Evolutionary conservation across 2,329 filamentous ascomycete genomes (phyloP), one percentile per base, ranked within the genome.

Genomic region (Trichoderma sp.): DNA sequence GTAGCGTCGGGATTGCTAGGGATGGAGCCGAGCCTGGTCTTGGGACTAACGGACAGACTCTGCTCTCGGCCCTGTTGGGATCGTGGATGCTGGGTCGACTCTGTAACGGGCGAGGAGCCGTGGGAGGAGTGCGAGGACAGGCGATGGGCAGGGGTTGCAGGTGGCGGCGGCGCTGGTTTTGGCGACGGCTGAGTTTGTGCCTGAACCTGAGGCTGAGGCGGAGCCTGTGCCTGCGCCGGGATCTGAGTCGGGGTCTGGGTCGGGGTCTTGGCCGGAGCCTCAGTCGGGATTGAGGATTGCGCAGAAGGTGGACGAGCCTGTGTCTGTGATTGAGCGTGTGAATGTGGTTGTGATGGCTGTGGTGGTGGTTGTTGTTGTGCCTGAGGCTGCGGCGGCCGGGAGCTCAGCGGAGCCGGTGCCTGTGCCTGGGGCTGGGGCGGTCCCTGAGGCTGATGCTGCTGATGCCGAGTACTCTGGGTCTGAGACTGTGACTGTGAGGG

Each of bases 21-120:
- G 47, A 88, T 78, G 75, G 86, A 88, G 51, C 86, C 83, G 18
- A 91, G 83, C 74, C 88, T 86, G 43, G 92, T 94, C 82, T 93
- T 94, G 34, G 93, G 93, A 79, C 92, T 95, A 65, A 95, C 89
- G 77, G 92, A 95, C 68, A 92, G 80, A 79, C 91, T 93, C 64
- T 87, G 85, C 73, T 93, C 92, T 76, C 91, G 88, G 70, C 93
- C 91, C 74, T 86, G 86, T 63, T 86, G 85, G 57, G 87, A 86
- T 72, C 86, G 83, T 57, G 86, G 85, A 78, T 87, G 81, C 80
- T 83, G 83, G 74, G 84, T 84, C 57, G 82, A 79, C 73, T 85
- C 83, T 51, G 79, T 76, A 24, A 77, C 77, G 21, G 81, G 78
- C 43, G 82, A 81, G 66, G 82, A 81, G 66, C 86, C 86, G 80